These are phyloP conservation scores for Hansenula sp. DNA, from an alignment of 1,139 yeast genomes.

Conservation along the genomic window DNA sequence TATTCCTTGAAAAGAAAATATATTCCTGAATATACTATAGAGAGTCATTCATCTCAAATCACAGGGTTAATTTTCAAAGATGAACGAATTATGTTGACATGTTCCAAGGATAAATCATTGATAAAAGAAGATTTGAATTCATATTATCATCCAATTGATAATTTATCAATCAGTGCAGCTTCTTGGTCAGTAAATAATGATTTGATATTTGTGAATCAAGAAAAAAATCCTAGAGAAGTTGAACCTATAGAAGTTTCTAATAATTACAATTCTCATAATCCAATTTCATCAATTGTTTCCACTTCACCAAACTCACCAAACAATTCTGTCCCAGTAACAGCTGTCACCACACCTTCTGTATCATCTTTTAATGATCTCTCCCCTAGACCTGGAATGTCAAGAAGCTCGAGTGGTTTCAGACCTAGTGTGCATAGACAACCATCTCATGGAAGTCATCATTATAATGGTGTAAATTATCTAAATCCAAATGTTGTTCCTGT, in stretches of 20 bases:
- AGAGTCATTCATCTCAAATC: conserved; percentile 43
- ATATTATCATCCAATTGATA: conserved; percentile 49
- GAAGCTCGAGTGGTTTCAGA: conserved; percentile 17
- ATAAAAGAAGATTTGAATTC: conserved; percentile 51
- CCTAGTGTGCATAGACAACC: conserved; percentile 14
- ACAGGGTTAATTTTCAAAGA: conserved; percentile 48
- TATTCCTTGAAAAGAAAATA: conserved; percentile 72
- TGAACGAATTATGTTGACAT: conserved; percentile 46
- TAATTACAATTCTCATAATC: conserved; percentile 4
- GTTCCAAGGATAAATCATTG: conserved; percentile 49
- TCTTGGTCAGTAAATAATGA: conserved; percentile 56
- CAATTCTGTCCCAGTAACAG: background rate
- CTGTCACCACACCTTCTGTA: conserved; percentile 2
- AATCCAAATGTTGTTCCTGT: conserved; percentile 22
- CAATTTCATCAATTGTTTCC: conserved; percentile 1
- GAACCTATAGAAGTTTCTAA: conserved; percentile 1
- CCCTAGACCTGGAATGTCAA: conserved; percentile 21
- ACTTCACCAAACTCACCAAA: conserved; percentile 12
- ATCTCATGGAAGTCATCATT: conserved; percentile 11
- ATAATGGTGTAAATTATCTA: conserved; percentile 3
- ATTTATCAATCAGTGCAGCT: conserved; percentile 46
- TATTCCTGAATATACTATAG: conserved; percentile 67
- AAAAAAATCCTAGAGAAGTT: conserved; percentile 21
- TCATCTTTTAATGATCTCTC: conserved; percentile 5
- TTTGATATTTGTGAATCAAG: conserved; percentile 51